Base-by-base conservation (phyloP, 345 rosid species). In the Streptanthus diversifolius region DNA sequence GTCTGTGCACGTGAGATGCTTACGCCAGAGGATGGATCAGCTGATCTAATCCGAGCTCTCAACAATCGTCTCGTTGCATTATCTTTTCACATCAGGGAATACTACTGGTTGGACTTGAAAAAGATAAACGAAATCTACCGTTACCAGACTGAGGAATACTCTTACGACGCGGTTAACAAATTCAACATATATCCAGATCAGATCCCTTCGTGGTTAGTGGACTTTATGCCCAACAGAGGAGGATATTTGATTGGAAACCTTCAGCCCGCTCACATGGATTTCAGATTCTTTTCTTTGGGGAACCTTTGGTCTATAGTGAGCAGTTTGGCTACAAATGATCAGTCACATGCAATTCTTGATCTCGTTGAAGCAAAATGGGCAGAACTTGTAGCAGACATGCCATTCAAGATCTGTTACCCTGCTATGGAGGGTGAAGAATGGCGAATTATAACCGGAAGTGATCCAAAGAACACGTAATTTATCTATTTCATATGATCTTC, bases 261-360 rank as follows among this genome's bases (percentile, higher is more conserved):
- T 82, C 98, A 92, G 78, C 98, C 98, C 0, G 98, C 96, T 35
- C 96, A 90, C 80, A 92, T 92, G 98, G 96, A 92, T 73, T 92
- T 92, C 82, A 88, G 95, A 65, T 88, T 92, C 86, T 92, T 92
- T 81, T 82, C 98, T 59, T 85, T 92, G 44, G 96, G 98, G 61
- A 92, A 92, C 59, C 78, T 92, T 27, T 92, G 96, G 98, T 87
- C 96, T 25, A 69, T 92, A 58, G 82, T 87, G 6, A 78, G 96
- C 69, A 77, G 91, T 68, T 91, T 90, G 43, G 90, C 95, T 37
- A 83, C 92, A 6, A 25, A 62, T 44, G 87, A 90, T 24, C 96
- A 90, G 74, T 90, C 96, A n/a, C 91, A 92, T 57, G 95, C 96
- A 19, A 92, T 92, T 77, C 78, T 90, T 73, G 95, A 92, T 82